phyloP scores from a whole-genome alignment of 768 basidiomycete species.

The Roridomyces roridus region DNA sequence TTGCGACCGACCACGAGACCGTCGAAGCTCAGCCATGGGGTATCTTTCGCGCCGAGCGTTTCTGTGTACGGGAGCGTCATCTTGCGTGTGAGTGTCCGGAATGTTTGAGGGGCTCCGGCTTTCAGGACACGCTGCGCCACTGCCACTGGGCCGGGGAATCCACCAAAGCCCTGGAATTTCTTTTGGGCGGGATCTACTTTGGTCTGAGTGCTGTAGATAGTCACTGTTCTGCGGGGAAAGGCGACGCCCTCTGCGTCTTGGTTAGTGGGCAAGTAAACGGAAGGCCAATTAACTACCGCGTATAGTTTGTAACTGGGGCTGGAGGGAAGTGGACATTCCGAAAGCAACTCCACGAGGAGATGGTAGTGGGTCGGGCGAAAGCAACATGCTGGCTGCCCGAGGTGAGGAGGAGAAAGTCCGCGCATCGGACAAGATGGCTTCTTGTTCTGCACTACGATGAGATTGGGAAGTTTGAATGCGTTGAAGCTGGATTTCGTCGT shows the following conservation, averaged over 20 bases:
- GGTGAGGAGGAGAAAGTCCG: conserved; percentile 43
- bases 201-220: conserved; percentile 30
- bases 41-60: conserved; percentile 42
- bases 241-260: conserved; percentile 29
- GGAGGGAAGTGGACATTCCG: conserved; percentile 16
- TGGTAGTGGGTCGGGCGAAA: conserved; percentile 26
- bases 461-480: conserved; percentile 1
- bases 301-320: conserved; percentile 18
- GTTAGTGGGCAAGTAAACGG: not conserved
- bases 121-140: conserved; percentile 45
- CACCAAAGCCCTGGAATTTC: conserved; percentile 50
- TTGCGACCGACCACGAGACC: conserved; percentile 63
- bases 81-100: conserved; percentile 50
- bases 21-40: conserved; percentile 46
- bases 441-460: conserved; percentile 9
- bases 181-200: conserved; percentile 22
- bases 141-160: conserved; percentile 52
- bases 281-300: conserved; percentile 8
- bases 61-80: conserved; percentile 57
- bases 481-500: not conserved
- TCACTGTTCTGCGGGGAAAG: conserved; percentile 38
- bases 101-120: conserved; percentile 48
- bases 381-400: conserved; percentile 29
- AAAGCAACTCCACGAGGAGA: conserved; percentile 16
- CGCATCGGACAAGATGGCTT: conserved; percentile 30